A percentile compares a stretch with the other conserved stretches of the same genome.
Evolutionary conservation across 179 eudicot genomes (phyloP).

Genomic region (Beta macrorhiza): DNA sequence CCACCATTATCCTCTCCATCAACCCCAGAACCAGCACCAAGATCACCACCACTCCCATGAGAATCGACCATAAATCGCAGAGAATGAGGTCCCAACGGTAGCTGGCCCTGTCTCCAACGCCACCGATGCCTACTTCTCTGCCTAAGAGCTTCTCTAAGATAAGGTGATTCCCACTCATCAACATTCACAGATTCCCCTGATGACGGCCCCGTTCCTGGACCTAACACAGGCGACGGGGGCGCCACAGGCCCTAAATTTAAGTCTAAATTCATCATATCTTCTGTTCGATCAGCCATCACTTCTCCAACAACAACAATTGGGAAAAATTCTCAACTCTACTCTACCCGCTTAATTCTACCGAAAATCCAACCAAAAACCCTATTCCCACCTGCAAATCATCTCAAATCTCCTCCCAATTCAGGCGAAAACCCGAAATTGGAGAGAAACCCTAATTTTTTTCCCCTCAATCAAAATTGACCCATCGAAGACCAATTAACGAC

Average conservation of each 20-base stretch:
- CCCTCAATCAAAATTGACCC: conserved; percentile 21
- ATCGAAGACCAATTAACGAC: conserved; percentile 2
- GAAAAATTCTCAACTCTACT: background rate
- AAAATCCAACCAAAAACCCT: conserved; percentile 29
- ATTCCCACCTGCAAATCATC: conserved; percentile 9
- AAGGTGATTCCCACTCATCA: conserved; percentile 52
- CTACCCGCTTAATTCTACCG: conserved; percentile 5
- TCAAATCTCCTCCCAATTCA: conserved; percentile 17
- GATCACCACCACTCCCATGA: conserved; percentile 13
- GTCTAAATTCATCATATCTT: conserved; percentile 71
- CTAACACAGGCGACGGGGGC: conserved; percentile 39
- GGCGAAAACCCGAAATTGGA: conserved; percentile 22
- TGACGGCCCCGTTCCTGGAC: conserved; percentile 33
- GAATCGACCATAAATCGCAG: conserved; percentile 44
- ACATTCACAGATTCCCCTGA: conserved; percentile 42
- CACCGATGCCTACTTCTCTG: conserved; percentile 49
- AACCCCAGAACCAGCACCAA: conserved; percentile 19
- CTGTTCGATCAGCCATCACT: conserved; percentile 63
- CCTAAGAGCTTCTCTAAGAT: conserved; percentile 45
- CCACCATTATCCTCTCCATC: conserved; percentile 34
- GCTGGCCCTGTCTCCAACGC: conserved; percentile 58
- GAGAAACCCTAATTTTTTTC: conserved; percentile 23
- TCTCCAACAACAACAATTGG: conserved; percentile 14
- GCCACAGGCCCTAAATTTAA: conserved; percentile 70
- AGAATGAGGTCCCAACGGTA: conserved; percentile 43